These are phyloP conservation scores for Elongisporangium undulatum DNA, from an alignment of 352 stramenopile genomes.

Conservation along the genomic window DNA sequence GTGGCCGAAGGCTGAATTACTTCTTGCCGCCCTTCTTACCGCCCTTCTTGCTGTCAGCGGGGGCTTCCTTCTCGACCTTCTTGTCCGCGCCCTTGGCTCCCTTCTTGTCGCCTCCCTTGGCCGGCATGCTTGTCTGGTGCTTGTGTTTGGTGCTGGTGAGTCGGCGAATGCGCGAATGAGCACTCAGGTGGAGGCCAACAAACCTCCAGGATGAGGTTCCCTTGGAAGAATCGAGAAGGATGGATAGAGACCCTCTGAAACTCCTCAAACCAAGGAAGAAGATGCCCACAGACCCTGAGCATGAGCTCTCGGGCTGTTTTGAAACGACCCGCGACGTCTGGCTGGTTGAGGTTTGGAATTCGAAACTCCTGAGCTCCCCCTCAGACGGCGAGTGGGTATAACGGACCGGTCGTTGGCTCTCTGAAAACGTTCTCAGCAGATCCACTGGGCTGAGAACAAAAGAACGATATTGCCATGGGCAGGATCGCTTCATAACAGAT, in stretches of 20 bases:
- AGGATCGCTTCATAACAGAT: no score
- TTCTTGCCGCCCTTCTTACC: slow-evolving; percentile 61
- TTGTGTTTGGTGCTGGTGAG: slow-evolving; percentile 7
- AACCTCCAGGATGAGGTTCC: no score
- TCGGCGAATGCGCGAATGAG: slow-evolving; percentile 6
- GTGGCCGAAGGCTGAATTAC: slow-evolving; percentile 10
- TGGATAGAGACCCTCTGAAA: background rate
- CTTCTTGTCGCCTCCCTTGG: slow-evolving; percentile 26
- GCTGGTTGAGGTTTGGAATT: background rate
- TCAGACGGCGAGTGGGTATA: background rate
- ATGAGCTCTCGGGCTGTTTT: background rate
- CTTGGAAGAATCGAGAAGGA: background rate
- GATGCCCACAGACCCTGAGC: background rate
- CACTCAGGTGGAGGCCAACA: no score
- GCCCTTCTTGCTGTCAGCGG: slow-evolving; percentile 27
- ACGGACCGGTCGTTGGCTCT: background rate
- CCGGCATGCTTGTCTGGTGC: slow-evolving; percentile 7
- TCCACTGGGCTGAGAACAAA: no score
- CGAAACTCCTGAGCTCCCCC: background rate
- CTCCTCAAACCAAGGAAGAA: slow-evolving; percentile 4
- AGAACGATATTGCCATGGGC: no score
- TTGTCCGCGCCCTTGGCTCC: slow-evolving; percentile 20
- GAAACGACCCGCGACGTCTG: background rate
- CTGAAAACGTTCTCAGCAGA: no score
- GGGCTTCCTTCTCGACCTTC: slow-evolving; percentile 35